Conservation (phyloP, 257 asterid genomes). For the Plantago major region DNA sequence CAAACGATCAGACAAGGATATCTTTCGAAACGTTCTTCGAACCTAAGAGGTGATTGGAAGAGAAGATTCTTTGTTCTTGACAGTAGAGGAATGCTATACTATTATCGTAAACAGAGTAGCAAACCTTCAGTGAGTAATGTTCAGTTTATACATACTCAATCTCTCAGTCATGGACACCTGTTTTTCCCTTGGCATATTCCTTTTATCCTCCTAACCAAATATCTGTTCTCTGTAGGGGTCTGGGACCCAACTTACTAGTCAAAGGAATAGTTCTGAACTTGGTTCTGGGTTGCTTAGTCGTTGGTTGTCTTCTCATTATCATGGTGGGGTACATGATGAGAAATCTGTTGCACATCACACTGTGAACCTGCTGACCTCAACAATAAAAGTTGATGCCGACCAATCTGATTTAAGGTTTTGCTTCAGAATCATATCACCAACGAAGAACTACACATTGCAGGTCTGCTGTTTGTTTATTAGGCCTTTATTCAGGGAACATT, state of each 20-base stretch:
- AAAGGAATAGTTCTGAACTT: slow-evolving; percentile 94
- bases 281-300: slow-evolving; percentile 97
- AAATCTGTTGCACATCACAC: slow-evolving; percentile 99
- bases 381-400: slow-evolving; percentile 97
- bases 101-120: slow-evolving; percentile 94
- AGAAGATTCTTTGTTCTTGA: slow-evolving; percentile 99
- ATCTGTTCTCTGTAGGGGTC: slow-evolving; percentile 54
- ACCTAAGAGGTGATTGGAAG: slow-evolving; percentile 98
- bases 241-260: slow-evolving; percentile 75
- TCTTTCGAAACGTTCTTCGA: slow-evolving; percentile 95
- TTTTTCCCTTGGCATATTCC: slow-evolving; percentile 3
- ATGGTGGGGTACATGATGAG: slow-evolving; percentile 98
- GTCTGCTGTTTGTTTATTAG: slow-evolving; percentile 32
- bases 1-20: slow-evolving; percentile 99
- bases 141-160: slow-evolving; percentile 7
- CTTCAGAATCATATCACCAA: slow-evolving; percentile 97
- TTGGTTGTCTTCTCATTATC: slow-evolving; percentile 95
- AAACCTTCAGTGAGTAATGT: slow-evolving; percentile 86
- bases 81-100: slow-evolving; percentile 98
- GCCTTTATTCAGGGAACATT: not conserved
- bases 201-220: slow-evolving; percentile 13
- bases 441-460: slow-evolving; percentile 98
- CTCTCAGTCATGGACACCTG: not conserved
- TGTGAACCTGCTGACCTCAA: slow-evolving; percentile 91
- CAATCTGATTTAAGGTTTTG: slow-evolving; percentile 98